Evolutionary conservation across 2,329 filamentous ascomycete species (phyloP).

Genomic region (Leptographium lundbergii): DNA sequence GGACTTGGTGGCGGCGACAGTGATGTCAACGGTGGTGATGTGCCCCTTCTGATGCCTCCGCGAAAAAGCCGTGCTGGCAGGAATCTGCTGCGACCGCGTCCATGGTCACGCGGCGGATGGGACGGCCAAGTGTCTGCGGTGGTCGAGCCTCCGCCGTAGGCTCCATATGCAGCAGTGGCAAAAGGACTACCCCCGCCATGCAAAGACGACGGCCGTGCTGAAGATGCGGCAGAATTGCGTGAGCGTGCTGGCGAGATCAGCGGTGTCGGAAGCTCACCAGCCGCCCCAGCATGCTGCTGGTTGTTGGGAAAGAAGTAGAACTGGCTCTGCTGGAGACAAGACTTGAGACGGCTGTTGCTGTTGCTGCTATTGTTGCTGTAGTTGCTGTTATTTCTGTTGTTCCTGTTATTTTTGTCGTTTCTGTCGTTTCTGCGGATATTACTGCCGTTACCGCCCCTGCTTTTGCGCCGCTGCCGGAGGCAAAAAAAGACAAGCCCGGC

Average conservation of each 20-base stretch:
- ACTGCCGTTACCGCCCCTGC: conserved; percentile 8
- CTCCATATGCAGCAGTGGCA: not conserved
- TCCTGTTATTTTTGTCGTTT: too few relatives aligned
- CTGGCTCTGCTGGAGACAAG: conserved; percentile 4
- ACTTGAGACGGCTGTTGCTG: not conserved
- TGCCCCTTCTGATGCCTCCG: conserved; percentile 10
- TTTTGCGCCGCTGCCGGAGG: conserved; percentile 16
- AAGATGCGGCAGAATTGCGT: not conserved
- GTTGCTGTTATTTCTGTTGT: conserved; percentile 1
- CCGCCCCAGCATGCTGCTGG: conserved; percentile 13
- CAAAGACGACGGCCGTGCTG: conserved; percentile 13
- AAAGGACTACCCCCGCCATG: not conserved
- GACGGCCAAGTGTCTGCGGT: conserved; percentile 8
- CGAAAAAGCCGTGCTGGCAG: conserved; percentile 24
- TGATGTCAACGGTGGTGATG: conserved; percentile 18
- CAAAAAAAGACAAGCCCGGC: conserved; percentile 24
- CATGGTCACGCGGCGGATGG: not conserved
- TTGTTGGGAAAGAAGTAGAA: not conserved
- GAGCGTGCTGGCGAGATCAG: conserved; percentile 24
- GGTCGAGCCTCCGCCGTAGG: not conserved
- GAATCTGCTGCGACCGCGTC: conserved; percentile 24
- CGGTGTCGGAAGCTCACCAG: conserved; percentile 25
- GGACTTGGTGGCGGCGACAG: conserved; percentile 17
- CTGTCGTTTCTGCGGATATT: too few relatives aligned
- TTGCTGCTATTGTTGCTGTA: not conserved